Evolutionary conservation across 352 stramenopile species (phyloP), one percentile per base, ranked within the genome.

Genomic region (Globisporangium spinosum): DNA sequence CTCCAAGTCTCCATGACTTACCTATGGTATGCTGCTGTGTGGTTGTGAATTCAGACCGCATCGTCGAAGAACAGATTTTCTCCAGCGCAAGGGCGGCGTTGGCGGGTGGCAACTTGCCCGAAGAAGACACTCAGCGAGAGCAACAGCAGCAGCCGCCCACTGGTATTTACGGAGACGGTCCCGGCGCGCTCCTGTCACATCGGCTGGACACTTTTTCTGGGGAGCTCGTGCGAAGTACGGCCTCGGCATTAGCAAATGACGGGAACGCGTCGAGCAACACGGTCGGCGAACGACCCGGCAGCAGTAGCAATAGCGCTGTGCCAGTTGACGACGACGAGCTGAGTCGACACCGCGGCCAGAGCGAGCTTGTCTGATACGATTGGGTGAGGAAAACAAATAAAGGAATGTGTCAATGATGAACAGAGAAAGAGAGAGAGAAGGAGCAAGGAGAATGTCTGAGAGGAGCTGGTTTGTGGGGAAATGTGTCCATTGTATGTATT

Each of bases 91-190:
- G 38, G 8, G 35, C 17, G 9, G 22, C 40, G 9, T 2, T 47
- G n/a, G 58, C 32, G n/a, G 35, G 35, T 17, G 32, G 32, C 56
- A 62, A 32, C n/a, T n/a, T 61, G 29, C 55, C 56, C 0, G n/a
- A 62, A 32, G 56, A 49, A 5, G 56, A 49, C 56, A 22, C 56
- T 6, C 32, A 38, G 9, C 56, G 32, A 62, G 32, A 27, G n/a
- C 56, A 49, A 15, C 8, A 8, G n/a, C 32, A 45, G 56, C 20
- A 59, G n/a, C 27, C 15, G 10, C 25, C 55, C 3, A 20, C 17
- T 4, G 45, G 58, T 9, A 45, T 55, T n/a, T 70, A 70, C 13
- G 47, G 65, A 32, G 65, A 65, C 15, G 65, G 58, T 13, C 57
- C 47, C 1, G 58, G 65, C 7, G 58, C 58, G 47, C 23, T 70